Base-by-base conservation (phyloP, 2,329 filamentous ascomycete genomes). In the Aspergillus carbonarius region DNA sequence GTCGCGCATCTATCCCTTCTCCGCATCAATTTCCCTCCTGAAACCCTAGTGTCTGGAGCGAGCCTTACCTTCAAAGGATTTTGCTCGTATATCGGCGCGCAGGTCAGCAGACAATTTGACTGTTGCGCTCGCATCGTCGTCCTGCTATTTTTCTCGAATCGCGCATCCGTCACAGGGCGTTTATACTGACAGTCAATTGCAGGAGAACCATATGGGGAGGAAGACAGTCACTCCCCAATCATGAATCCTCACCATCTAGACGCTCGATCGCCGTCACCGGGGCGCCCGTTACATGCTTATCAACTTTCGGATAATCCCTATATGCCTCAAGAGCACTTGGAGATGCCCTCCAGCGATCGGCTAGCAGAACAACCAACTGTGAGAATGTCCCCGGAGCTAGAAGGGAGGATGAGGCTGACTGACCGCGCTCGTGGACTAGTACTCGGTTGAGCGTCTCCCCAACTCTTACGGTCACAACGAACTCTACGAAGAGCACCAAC, bases 331-430 rank as follows among this genome's bases (percentile, higher is more conserved):
- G 74, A 79, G 49, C 87, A 86, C 60, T 79, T 93, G 52, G 85
- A 90, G 65, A 91, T 92, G 72, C 89, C 88, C 59, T 78, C 78
- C 1, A 88, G 86, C 69, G 93, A 98, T 76, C 83, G 88, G 58
- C 80, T 98, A 53, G 86, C 89, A 58, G 83, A 93, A 63, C 93
- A 97, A 74, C 91, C 92, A 51, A 93, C 93, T 57, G 90, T 93
- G 76, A 81, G 89, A 23, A 55, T 46, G 32, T 12, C 15, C 34
- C 15, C 15, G 18, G 13, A 5, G 12, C 20, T 23, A 30, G 44
- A 37, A 32, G 4, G 13, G 39, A 35, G 25, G 15, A 35, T 30
- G 15, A 49, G 47, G 48, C 62, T 68, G 23, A 67, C 49, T 48
- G 35, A 42, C 46, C 18, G 20, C 32, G 12, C 3, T 46, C 20